Conservation (phyloP, 257 asterid genomes). For the Solanum rostratum region DNA sequence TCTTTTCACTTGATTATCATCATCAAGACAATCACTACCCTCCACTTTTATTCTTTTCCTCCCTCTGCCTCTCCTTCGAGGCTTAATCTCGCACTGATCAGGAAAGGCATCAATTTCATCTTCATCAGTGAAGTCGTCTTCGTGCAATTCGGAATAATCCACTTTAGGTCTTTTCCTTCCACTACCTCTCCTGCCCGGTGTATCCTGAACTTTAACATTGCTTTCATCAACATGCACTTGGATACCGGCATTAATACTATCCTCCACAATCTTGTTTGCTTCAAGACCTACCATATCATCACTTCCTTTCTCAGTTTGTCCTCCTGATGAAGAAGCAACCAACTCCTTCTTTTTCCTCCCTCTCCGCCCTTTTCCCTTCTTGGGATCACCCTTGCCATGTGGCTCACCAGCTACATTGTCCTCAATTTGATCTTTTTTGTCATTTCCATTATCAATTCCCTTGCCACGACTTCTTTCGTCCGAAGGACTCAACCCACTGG, state of each 20-base stretch:
- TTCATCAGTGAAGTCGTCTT: background rate
- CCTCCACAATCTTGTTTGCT: background rate
- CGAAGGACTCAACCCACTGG: background rate
- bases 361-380: background rate
- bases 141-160: background rate
- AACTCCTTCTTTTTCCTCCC: background rate
- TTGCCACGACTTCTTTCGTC: background rate
- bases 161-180: conserved; percentile 1
- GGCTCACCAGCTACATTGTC: conserved; percentile 1
- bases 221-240: background rate
- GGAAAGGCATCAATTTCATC: background rate
- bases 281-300: background rate
- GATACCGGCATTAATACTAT: background rate
- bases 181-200: background rate
- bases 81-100: background rate
- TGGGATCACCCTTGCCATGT: background rate
- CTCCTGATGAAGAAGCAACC: background rate
- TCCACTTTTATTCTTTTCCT: conserved; percentile 17
- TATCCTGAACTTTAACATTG: background rate
- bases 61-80: conserved; percentile 4
- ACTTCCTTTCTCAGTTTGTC: background rate
- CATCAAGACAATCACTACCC: background rate
- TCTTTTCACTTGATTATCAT: background rate
- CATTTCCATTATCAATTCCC: background rate
- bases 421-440: background rate